Percentiles rank a stretch among this genome's conserved stretches.
Evolutionary conservation across 2,329 filamentous ascomycete species (phyloP).

Genomic region (Fusarium sp.): DNA sequence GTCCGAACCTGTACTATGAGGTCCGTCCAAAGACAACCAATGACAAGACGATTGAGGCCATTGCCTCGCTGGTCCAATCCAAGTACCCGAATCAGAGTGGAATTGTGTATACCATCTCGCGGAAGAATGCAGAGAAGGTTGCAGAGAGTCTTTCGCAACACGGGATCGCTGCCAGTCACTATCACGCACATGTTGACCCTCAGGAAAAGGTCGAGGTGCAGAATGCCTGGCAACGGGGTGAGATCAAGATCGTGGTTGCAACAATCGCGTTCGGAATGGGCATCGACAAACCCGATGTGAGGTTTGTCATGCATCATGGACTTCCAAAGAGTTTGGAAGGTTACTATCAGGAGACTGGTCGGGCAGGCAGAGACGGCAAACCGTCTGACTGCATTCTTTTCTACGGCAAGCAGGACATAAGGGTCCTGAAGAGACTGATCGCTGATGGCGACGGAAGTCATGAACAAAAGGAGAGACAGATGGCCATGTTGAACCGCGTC

Average conservation of each 20-base stretch:
- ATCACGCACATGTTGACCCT: constrained; percentile 83
- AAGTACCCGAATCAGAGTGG: constrained; percentile 81
- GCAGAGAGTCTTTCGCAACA: constrained; percentile 75
- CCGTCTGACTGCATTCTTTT: constrained; percentile 90
- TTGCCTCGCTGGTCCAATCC: constrained; percentile 75
- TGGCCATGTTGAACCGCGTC: constrained; percentile 86
- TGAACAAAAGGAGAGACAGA: constrained; percentile 86
- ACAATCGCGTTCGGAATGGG: constrained; percentile 99
- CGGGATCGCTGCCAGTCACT: constrained; percentile 81
- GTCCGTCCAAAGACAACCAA: constrained; percentile 78
- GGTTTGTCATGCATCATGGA: constrained; percentile 94
- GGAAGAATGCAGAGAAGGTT: constrained; percentile 84
- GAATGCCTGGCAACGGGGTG: constrained; percentile 83
- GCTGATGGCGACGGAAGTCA: constrained; percentile 79
- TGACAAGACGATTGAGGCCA: constrained; percentile 56
- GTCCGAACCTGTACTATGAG: constrained; percentile 93
- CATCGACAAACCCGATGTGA: constrained; percentile 97
- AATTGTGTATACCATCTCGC: constrained; percentile 93
- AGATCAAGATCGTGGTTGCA: constrained; percentile 90
- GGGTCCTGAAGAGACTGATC: constrained; percentile 82
- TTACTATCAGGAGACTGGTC: constrained; percentile 98
- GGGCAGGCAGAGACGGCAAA: constrained; percentile 91
- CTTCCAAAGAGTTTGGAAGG: constrained; percentile 96
- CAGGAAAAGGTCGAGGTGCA: constrained; percentile 79
- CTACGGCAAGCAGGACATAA: constrained; percentile 84